Conservation (phyloP, 2,329 filamentous ascomycete species). For the Paracoccidioides brasiliensis region DNA sequence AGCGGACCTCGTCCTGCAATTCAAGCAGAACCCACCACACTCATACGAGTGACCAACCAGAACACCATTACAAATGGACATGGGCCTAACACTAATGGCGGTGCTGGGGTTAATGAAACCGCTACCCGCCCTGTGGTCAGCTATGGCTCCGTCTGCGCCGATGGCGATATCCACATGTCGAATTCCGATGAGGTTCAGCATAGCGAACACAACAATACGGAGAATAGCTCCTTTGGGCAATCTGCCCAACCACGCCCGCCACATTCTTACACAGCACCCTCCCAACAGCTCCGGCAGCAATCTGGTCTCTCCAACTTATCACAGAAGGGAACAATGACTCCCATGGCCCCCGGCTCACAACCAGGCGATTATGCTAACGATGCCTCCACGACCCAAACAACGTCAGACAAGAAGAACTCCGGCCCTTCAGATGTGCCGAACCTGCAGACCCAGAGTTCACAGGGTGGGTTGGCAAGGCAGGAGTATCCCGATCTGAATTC, state of each 20-base stretch:
- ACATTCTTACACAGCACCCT: constrained; percentile 35
- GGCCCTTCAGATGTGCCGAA: constrained; percentile 56
- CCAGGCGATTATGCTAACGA: constrained; percentile 61
- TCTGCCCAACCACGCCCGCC: constrained; percentile 37
- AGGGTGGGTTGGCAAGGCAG: constrained; percentile 22
- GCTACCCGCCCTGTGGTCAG: constrained; percentile 36
- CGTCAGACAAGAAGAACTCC: constrained; percentile 66
- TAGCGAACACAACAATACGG: constrained; percentile 30
- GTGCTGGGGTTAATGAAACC: constrained; percentile 23
- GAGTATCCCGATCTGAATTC: constrained; percentile 43
- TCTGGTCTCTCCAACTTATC: constrained; percentile 36
- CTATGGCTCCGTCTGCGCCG: constrained; percentile 39
- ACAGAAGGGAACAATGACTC: constrained; percentile 42
- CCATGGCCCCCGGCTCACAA: constrained; percentile 45
- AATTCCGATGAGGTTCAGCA: constrained; percentile 34
- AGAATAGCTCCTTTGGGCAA: constrained; percentile 37
- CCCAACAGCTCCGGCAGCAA: constrained; percentile 32
- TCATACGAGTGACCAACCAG: constrained; percentile 7
- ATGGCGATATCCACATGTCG: constrained; percentile 51
- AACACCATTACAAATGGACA: constrained; percentile 45
- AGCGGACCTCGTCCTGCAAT: constrained; percentile 43
- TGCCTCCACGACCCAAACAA: constrained; percentile 76
- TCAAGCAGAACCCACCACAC: constrained; percentile 39
- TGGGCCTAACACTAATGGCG: constrained; percentile 29
- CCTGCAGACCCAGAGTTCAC: constrained; percentile 52